phyloP scores from a whole-genome alignment of 768 basidiomycete species.

The Strobilomyces confusus region DNA sequence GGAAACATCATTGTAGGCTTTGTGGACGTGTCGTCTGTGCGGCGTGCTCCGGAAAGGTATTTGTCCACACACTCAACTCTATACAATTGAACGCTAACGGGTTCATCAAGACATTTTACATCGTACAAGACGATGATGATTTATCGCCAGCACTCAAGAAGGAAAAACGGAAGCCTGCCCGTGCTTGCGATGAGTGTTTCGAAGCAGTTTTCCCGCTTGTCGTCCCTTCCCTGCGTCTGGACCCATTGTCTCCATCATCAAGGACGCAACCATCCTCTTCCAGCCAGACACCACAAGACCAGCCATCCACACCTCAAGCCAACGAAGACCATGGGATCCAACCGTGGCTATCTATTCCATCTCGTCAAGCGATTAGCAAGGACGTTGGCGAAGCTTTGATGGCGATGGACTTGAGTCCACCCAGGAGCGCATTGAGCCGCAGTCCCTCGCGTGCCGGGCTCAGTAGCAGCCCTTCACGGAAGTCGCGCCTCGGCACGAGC shows the following conservation, averaged over 20 bases:
- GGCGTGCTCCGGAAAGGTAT: slow-evolving; percentile 74
- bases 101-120: slow-evolving; percentile 72
- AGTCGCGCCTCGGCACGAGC: slow-evolving; percentile 22
- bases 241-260: slow-evolving; percentile 5
- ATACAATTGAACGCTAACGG: neutral
- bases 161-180: slow-evolving; percentile 55
- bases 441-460: slow-evolving; percentile 23
- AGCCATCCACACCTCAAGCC: slow-evolving; percentile 18
- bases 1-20: slow-evolving; percentile 83
- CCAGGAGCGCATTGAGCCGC: slow-evolving; percentile 14
- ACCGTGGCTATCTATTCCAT: slow-evolving; percentile 30
- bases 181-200: slow-evolving; percentile 85
- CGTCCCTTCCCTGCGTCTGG: neutral
- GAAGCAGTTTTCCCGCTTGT: slow-evolving; percentile 75
- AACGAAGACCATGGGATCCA: slow-evolving; percentile 21
- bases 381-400: slow-evolving; percentile 33
- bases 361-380: slow-evolving; percentile 12
- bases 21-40: slow-evolving; percentile 86
- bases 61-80: neutral
- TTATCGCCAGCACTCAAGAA: slow-evolving; percentile 34
- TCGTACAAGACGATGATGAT: slow-evolving; percentile 44
- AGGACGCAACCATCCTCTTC: slow-evolving; percentile 7
- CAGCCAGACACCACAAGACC: slow-evolving; percentile 11
- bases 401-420: slow-evolving; percentile 34
- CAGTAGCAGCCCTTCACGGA: slow-evolving; percentile 21